These are phyloP conservation scores for Barnettozyma vustinii DNA, from an alignment of 805 yeast genomes.

Conservation along the genomic window DNA sequence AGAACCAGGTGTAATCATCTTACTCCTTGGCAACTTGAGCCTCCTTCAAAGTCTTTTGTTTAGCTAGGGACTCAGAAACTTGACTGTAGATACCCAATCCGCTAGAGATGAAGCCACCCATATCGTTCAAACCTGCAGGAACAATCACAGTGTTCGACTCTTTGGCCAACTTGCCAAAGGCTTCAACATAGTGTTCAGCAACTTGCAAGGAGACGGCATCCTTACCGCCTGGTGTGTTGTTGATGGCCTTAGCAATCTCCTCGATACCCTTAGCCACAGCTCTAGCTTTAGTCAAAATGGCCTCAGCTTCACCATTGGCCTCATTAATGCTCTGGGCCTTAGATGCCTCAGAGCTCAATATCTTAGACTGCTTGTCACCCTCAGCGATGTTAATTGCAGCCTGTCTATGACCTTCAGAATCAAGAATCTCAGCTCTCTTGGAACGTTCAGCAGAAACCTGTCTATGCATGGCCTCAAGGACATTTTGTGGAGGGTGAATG, in stretches of 20 bases:
- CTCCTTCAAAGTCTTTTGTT: conserved; percentile 1
- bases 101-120: conserved; percentile 68
- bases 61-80: conserved; percentile 29
- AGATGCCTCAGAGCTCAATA: conserved; percentile 71
- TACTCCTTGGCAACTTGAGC: conserved; percentile 4
- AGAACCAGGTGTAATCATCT: not conserved
- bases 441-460: conserved; percentile 85
- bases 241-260: conserved; percentile 60
- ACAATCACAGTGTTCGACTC: conserved; percentile 73
- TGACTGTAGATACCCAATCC: conserved; percentile 69
- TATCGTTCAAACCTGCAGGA: conserved; percentile 71
- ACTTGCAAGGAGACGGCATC: conserved; percentile 76
- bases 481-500: conserved; percentile 82
- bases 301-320: conserved; percentile 73
- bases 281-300: conserved; percentile 55
- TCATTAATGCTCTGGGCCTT: conserved; percentile 56
- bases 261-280: conserved; percentile 73
- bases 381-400: conserved; percentile 79
- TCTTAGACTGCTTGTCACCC: conserved; percentile 66
- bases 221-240: conserved; percentile 60
- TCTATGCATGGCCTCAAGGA: conserved; percentile 85
- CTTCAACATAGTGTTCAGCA: conserved; percentile 79
- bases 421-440: conserved; percentile 82
- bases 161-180: conserved; percentile 78
- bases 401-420: conserved; percentile 79